Evolutionary conservation across 2,329 filamentous ascomycete genomes (phyloP), one percentile per base, ranked within the genome.

Genomic region (Fusarium sp.): DNA sequence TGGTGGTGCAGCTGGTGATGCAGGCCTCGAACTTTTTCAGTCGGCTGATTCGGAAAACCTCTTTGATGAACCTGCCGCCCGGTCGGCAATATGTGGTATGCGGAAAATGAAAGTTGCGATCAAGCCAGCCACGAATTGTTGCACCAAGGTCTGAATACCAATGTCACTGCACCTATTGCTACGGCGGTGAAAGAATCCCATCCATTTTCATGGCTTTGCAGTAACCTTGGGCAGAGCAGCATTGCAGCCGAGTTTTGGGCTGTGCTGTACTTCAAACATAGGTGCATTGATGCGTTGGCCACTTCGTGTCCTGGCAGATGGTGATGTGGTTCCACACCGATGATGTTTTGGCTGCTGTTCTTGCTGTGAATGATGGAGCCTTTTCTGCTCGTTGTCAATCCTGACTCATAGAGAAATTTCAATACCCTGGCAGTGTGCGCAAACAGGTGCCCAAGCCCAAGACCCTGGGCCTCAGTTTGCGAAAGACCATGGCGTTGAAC

Each of bases 271-370:
- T 66, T 69, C 45, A 65, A 57, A 69, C 48, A 62, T 31, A 65
- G 63, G 47, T 75, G 72, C 72, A 74, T 64, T 72, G 72, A 74
- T 74, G 72, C 63, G 72, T 69, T 74, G 72, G 72, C 71, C 72
- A 65, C 63, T 62, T 74, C 72, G 64, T 72, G 72, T 66, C 63
- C 68, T 57, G 59, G 47, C 57, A 47, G 49, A 57, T 63, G 68
- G 59, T 64, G 72, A 69, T 63, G 72, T 69, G 68, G 72, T 72
- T 61, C 71, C 71, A 74, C 71, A 69, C 59, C 44, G 47, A 69
- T 72, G 57, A 64, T 74, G 63, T 74, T 74, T 69, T 74, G 58
- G 49, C 31, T 33, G 35, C 35, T 49, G 31, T 36, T 63, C 59
- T 73, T 74, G 67, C 26, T 61, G 38, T 45, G 51, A 64, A 55